These are phyloP conservation scores for Corylus avellana DNA, from an alignment of 306 rosid genomes.

Conservation along the genomic window DNA sequence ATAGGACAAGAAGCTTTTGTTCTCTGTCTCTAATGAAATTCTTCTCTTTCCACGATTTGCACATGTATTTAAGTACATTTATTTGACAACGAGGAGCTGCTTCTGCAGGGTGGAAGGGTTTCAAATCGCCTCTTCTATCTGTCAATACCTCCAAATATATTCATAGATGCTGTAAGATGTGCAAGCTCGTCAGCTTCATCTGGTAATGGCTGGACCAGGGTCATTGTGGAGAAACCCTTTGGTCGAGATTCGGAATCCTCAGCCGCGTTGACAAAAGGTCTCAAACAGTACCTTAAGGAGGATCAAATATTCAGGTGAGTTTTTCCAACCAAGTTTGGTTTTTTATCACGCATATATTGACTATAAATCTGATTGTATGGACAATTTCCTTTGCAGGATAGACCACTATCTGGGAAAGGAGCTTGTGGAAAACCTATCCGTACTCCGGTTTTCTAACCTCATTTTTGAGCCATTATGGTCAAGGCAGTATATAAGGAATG, in stretches of 20 bases:
- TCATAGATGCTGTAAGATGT: slow-evolving; percentile 77
- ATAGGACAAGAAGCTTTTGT: background rate
- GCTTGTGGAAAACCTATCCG: slow-evolving; percentile 93
- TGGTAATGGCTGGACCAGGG: slow-evolving; percentile 89
- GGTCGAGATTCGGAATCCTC: slow-evolving; percentile 95
- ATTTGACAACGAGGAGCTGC: slow-evolving; percentile 26
- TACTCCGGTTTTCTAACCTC: slow-evolving; percentile 91
- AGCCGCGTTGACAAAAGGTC: slow-evolving; percentile 81
- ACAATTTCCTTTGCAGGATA: slow-evolving; percentile 50
- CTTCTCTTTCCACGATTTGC: background rate
- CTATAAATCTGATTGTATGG: slow-evolving; percentile 15
- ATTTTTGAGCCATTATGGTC: slow-evolving; percentile 94
- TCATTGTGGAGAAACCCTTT: slow-evolving; percentile 94
- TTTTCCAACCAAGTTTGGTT: slow-evolving; percentile 13
- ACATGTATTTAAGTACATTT: slow-evolving; percentile 21
- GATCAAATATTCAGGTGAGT: slow-evolving; percentile 89
- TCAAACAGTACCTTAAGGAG: slow-evolving; percentile 76
- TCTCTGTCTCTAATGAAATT: background rate
- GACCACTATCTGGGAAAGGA: slow-evolving; percentile 95
- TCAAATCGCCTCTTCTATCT: slow-evolving; percentile 91
- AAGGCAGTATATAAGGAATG: slow-evolving; percentile 90
- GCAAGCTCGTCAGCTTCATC: slow-evolving; percentile 83
- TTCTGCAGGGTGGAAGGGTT: slow-evolving; percentile 68
- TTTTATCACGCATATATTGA: slow-evolving; percentile 3
- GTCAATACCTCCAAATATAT: slow-evolving; percentile 87